Conservation (phyloP, 257 asterid species). For the Gentiana dahurica region DNA sequence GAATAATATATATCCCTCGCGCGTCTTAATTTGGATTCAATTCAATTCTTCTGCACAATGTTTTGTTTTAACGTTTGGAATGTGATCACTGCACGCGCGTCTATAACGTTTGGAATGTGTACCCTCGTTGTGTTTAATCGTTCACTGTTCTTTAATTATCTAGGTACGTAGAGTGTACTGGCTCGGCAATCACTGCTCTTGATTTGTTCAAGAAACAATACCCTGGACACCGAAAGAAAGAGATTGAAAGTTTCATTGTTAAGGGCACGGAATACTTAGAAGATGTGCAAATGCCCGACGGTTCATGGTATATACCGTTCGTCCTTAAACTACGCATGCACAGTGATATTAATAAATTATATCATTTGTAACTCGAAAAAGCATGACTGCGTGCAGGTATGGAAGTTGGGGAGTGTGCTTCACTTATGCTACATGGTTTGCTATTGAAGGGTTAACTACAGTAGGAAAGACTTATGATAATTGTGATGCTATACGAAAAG, state of each 20-base stretch:
- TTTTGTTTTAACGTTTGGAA: too few relatives aligned
- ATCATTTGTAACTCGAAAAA: neutral
- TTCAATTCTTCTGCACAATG: too few relatives aligned
- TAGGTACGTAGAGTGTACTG: constrained; percentile 74
- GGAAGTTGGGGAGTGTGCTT: constrained; percentile 88
- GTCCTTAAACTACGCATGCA: neutral
- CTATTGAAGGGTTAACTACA: constrained; percentile 60
- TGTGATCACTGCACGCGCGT: too few relatives aligned
- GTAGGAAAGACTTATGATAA: constrained; percentile 48
- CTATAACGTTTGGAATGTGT: neutral
- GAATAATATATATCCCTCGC: constrained; percentile 10
- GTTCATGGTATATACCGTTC: constrained; percentile 49
- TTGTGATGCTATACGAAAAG: constrained; percentile 42
- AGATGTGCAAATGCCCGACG: constrained; percentile 50
- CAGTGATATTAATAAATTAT: neutral
- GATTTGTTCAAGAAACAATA: constrained; percentile 41
- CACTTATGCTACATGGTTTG: constrained; percentile 75
- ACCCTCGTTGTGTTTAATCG: neutral
- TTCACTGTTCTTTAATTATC: neutral
- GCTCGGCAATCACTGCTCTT: constrained; percentile 65
- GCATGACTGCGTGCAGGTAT: constrained; percentile 23
- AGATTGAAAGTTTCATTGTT: constrained; percentile 29
- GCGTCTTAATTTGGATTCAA: too few relatives aligned
- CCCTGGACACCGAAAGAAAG: constrained; percentile 53
- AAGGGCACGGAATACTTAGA: constrained; percentile 48